These are phyloP conservation scores for Dothiorella sarmentorum DNA, from an alignment of 2,329 filamentous ascomycete genomes.

Conservation along the genomic window DNA sequence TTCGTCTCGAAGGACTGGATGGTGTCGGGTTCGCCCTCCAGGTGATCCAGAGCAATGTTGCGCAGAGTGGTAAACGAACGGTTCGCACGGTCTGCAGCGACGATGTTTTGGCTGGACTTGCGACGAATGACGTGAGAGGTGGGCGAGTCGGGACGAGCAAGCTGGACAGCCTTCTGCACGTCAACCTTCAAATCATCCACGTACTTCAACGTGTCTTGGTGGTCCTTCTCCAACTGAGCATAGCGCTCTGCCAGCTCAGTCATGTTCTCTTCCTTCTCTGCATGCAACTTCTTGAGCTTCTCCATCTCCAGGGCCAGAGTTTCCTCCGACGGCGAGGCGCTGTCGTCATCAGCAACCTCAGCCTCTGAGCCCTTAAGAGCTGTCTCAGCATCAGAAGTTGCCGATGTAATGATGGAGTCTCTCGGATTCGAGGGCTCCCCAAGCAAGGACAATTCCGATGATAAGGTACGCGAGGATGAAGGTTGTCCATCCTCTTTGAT, in stretches of 20 bases:
- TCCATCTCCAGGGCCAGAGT: slow-evolving; percentile 63
- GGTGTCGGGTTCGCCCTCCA: slow-evolving; percentile 75
- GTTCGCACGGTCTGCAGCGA: slow-evolving; percentile 85
- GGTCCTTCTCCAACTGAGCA: slow-evolving; percentile 74
- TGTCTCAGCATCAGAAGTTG: slow-evolving; percentile 58
- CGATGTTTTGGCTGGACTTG: slow-evolving; percentile 86
- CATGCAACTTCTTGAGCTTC: slow-evolving; percentile 64
- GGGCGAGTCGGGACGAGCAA: slow-evolving; percentile 57
- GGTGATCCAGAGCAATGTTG: slow-evolving; percentile 82
- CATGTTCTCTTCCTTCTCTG: slow-evolving; percentile 74
- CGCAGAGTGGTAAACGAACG: slow-evolving; percentile 85
- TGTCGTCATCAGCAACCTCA: slow-evolving; percentile 23
- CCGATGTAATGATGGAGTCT: slow-evolving; percentile 44
- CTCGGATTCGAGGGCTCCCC: slow-evolving; percentile 59
- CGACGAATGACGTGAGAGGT: slow-evolving; percentile 79
- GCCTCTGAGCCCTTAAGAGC: slow-evolving; percentile 25
- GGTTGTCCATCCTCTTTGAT: slow-evolving; percentile 57
- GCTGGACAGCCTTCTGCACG: slow-evolving; percentile 69
- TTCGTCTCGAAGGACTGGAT: slow-evolving; percentile 93
- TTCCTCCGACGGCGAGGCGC: slow-evolving; percentile 22
- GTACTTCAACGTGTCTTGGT: slow-evolving; percentile 76
- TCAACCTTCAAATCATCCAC: slow-evolving; percentile 90
- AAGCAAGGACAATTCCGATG: slow-evolving; percentile 87
- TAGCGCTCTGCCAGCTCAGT: slow-evolving; percentile 73
- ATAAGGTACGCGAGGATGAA: slow-evolving; percentile 86